These are phyloP conservation scores for Abelmoschus esculentus DNA, from an alignment of 345 rosid genomes.

Conservation along the genomic window DNA sequence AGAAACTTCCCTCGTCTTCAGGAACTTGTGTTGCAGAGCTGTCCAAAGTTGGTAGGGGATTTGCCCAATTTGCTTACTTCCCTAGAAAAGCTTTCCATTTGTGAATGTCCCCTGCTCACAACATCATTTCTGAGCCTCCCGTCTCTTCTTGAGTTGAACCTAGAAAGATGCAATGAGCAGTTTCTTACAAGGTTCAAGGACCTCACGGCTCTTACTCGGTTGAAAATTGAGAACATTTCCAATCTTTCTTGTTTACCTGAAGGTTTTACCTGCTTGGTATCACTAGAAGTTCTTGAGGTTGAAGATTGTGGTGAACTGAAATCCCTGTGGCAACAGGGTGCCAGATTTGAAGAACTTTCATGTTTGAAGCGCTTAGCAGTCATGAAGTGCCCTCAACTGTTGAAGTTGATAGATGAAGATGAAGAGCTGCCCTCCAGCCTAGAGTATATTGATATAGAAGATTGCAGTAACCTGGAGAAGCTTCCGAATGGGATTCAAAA, in stretches of 20 bases:
- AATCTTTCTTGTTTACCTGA: not conserved
- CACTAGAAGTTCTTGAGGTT: constrained; percentile 11
- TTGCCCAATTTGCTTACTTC: constrained; percentile 17
- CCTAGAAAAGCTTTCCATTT: not conserved
- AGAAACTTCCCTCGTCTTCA: constrained; percentile 19
- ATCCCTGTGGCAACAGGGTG: constrained; percentile 4
- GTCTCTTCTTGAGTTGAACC: constrained; percentile 2
- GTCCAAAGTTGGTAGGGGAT: constrained; percentile 10
- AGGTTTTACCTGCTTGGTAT: not conserved
- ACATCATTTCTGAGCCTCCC: not conserved
- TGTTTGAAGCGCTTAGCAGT: constrained; percentile 9
- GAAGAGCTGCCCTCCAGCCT: constrained; percentile 10
- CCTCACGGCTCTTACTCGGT: not conserved
- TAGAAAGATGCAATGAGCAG: not conserved
- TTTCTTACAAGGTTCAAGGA: constrained; percentile 3
- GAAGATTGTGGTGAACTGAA: constrained; percentile 1
- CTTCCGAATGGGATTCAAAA: constrained; percentile 7
- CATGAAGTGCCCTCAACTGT: constrained; percentile 2
- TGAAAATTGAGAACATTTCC: not conserved
- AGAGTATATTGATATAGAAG: constrained; percentile 7
- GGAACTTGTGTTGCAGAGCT: constrained; percentile 15
- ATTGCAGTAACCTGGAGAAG: not conserved
- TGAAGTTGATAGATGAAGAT: constrained; percentile 5
- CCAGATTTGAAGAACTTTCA: constrained; percentile 8
- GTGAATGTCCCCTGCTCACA: not conserved